Evolutionary conservation across 441 rosid genomes (phyloP).

Genomic region (Populus hybrid): DNA sequence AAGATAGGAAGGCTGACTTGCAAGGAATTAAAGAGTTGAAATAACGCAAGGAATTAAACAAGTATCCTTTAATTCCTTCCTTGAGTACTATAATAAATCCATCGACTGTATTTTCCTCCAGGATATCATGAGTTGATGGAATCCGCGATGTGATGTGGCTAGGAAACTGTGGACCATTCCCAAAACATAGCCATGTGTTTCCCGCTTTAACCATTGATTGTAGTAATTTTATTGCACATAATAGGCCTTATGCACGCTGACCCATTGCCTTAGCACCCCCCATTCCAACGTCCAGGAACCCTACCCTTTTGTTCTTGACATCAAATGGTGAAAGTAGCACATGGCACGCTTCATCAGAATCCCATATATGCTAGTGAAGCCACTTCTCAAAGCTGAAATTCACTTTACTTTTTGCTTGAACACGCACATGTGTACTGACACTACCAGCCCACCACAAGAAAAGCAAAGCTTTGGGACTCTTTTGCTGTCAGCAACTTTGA

Average conservation of each 20-base stretch:
- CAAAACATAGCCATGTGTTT: not conserved
- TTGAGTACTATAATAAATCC: not conserved
- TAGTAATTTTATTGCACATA: not conserved
- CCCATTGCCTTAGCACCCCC: constrained; percentile 9
- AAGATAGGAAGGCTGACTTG: not conserved
- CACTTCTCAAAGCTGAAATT: not conserved
- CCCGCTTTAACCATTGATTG: too few species aligned
- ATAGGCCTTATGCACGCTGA: not conserved
- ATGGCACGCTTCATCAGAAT: not conserved
- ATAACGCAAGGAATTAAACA: not conserved
- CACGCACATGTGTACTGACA: not conserved
- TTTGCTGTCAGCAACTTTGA: not conserved
- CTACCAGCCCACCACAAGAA: not conserved
- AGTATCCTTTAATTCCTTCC: not conserved
- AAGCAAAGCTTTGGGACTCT: not conserved
- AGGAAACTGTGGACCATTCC: not conserved
- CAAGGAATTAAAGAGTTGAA: too few species aligned
- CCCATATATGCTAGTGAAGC: not conserved
- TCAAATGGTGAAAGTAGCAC: not conserved
- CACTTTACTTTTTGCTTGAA: not conserved
- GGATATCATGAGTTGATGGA: not conserved
- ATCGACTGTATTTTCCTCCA: not conserved
- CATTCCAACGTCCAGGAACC: constrained; percentile 9
- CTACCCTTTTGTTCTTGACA: constrained; percentile 2
- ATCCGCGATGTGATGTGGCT: not conserved